Conservation (phyloP, 805 yeast genomes). For the Candida oleophila region DNA sequence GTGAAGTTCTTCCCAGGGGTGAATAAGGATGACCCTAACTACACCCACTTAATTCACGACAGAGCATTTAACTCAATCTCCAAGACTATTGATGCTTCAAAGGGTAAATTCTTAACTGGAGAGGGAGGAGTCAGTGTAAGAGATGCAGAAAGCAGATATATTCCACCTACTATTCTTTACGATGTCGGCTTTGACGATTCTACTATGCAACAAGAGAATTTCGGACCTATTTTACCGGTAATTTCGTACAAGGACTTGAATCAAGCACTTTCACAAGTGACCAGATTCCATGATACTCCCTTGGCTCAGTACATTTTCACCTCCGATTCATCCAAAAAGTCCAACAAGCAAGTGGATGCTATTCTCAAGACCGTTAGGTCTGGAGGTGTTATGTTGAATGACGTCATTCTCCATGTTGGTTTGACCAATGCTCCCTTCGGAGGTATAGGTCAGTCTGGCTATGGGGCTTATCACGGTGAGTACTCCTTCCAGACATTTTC, state of each 20-base stretch:
- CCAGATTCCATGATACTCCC: conserved; percentile 65
- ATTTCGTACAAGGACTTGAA: conserved; percentile 49
- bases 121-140: conserved; percentile 29
- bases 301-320: conserved; percentile 75
- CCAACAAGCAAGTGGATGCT: conserved; percentile 40
- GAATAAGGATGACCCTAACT: conserved; percentile 22
- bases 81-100: conserved; percentile 43
- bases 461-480: conserved; percentile 79
- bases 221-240: conserved; percentile 85
- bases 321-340: conserved; percentile 38
- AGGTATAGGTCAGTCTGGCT: conserved; percentile 84
- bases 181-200: conserved; percentile 65
- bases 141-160: conserved; percentile 41
- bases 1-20: conserved; percentile 47
- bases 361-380: conserved; percentile 60
- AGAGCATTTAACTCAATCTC: conserved; percentile 50
- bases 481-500: conserved; percentile 56
- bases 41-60: conserved; percentile 61
- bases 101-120: conserved; percentile 53
- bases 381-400: conserved; percentile 72
- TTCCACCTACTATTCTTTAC: conserved; percentile 73
- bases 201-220: conserved; percentile 72
- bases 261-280: conserved; percentile 43
- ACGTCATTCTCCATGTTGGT: conserved; percentile 69
- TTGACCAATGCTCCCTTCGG: conserved; percentile 79